These are phyloP conservation scores for Trametes pubescens DNA, from an alignment of 1,284 basidiomycete genomes.

Conservation along the genomic window DNA sequence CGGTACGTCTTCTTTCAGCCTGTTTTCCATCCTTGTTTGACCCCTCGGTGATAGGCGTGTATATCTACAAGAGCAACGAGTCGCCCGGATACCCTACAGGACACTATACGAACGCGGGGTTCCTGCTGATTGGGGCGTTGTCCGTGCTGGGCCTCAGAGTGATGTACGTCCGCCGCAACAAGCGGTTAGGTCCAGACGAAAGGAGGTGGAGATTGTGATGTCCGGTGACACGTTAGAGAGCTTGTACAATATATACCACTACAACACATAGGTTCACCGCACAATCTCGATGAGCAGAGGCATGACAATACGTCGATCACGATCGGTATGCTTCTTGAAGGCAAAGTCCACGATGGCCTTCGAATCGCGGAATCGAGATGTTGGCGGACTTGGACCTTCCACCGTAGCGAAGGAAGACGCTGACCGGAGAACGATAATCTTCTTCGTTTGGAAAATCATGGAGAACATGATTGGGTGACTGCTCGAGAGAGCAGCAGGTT, in stretches of 20 bases:
- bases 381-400: no score
- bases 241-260: not conserved
- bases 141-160: conserved; percentile 30
- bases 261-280: no score
- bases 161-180: conserved; percentile 32
- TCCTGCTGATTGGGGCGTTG: conserved; percentile 36
- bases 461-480: no score
- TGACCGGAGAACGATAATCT: no score
- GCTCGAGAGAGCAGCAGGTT: no score
- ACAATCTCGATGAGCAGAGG: not conserved
- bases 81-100: conserved; percentile 45
- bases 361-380: no score
- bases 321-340: not conserved
- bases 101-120: conserved; percentile 46
- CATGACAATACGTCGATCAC: not conserved
- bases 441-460: no score
- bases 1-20: conserved; percentile 13
- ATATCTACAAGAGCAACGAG: conserved; percentile 47
- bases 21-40: no score
- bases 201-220: conserved; percentile 30
- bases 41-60: conserved; percentile 36
- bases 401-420: no score
- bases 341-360: no score
- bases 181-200: conserved; percentile 22
- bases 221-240: not conserved